A percentile compares a stretch with the other conserved stretches of the same genome.
These are phyloP conservation scores for Colletotrichum sp. DNA, from an alignment of 2,329 filamentous ascomycete genomes.

Conservation along the genomic window DNA sequence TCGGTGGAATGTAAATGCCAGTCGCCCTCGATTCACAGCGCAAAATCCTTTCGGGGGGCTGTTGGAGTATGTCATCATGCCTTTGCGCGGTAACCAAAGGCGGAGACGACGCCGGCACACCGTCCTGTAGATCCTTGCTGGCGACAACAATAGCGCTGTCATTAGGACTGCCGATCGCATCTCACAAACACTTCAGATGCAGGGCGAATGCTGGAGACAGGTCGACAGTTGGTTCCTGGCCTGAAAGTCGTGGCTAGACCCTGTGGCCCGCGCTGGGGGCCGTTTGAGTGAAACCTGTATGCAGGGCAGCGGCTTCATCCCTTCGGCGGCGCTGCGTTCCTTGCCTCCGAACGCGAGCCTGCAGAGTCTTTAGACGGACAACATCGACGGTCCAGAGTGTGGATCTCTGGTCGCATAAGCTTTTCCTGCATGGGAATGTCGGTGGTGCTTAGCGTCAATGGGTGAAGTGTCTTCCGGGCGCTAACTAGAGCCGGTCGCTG, in stretches of 20 bases:
- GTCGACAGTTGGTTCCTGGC: neutral
- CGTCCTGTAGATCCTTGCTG: constrained; percentile 6
- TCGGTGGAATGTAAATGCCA: neutral
- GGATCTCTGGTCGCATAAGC: neutral
- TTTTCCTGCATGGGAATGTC: neutral
- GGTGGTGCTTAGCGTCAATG: neutral
- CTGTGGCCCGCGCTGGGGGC: neutral
- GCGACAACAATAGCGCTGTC: neutral
- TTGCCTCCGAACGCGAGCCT: neutral
- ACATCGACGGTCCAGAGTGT: neutral
- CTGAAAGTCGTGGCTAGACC: neutral
- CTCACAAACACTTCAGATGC: neutral
- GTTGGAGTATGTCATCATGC: neutral
- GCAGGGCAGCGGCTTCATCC: neutral
- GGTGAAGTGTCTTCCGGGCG: neutral
- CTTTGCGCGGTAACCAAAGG: neutral
- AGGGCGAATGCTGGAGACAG: neutral
- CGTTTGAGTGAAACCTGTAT: neutral
- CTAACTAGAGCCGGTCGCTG: neutral
- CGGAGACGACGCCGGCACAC: neutral
- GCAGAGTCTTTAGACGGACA: neutral
- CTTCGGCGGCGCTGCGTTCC: neutral
- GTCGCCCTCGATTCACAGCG: neutral
- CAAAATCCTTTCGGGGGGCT: neutral
- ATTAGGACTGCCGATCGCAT: constrained; percentile 5